Evolutionary conservation across 208 protist genomes (phyloP).

Genomic region (Trichomonas vaginalis): DNA sequence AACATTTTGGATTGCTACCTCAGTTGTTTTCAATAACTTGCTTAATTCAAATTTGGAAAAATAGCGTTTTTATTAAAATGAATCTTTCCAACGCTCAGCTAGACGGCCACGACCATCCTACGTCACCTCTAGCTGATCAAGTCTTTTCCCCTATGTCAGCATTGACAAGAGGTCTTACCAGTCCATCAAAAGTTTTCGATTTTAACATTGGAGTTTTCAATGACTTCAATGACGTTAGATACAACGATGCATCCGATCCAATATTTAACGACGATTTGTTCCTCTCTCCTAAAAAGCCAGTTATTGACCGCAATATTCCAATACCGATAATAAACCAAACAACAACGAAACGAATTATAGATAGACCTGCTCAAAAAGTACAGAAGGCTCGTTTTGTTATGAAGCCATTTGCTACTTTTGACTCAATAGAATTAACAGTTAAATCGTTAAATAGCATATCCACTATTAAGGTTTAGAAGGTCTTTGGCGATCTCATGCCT

Average conservation of each 20-base stretch:
- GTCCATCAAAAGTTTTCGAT: neutral
- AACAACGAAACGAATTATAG: neutral
- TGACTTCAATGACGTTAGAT: neutral
- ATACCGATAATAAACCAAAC: neutral
- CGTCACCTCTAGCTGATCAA: neutral
- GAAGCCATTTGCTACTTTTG: neutral
- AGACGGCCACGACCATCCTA: neutral
- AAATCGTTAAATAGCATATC: neutral
- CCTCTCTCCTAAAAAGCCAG: neutral
- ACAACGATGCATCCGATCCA: neutral
- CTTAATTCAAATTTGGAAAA: too few relatives aligned
- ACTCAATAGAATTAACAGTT: neutral
- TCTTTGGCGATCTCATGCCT: neutral
- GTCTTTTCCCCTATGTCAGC: neutral
- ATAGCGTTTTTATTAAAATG: too few relatives aligned
- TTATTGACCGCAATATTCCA: neutral
- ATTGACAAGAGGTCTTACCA: neutral
- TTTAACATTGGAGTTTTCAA: neutral
- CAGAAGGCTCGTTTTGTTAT: neutral
- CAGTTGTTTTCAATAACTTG: too few relatives aligned
- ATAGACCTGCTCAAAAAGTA: neutral
- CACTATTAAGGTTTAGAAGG: neutral
- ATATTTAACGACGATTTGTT: neutral
- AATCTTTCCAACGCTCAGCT: too few relatives aligned
- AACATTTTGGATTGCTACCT: too few relatives aligned